Base-by-base conservation (phyloP, 1,284 basidiomycete genomes). In the Ganoderma meredithae region DNA sequence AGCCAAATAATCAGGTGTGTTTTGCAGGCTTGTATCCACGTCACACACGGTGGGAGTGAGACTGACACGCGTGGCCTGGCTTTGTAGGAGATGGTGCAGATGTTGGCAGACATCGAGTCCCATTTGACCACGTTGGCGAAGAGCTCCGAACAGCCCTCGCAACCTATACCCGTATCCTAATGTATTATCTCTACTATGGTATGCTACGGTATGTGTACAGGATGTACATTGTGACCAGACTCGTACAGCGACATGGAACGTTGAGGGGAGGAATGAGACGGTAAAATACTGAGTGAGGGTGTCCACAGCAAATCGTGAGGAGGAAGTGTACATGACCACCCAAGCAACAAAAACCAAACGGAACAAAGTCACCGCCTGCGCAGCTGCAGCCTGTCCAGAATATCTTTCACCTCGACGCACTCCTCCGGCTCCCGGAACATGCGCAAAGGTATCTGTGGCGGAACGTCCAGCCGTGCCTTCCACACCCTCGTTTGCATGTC, bases 1-100 rank as follows among this genome's bases (percentile, higher is more conserved):
- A 99, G 76, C 95, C 96, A 2, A 88, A 88, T 56, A 98, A 96
- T 74, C 78, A 82, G 69, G 95, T 95, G 73, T 62, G 88, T 78
- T 65, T 10, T 3, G 8, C 17, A 3, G 22, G 40, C 43, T 19
- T 53, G 39, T 36, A 39, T 60, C 27, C 66, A 63, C 56, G 33
- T 55, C 49, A 58, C 25, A 8, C n/a, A 6, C 36, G 36, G 36
- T 1, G 12, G 9, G 41, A 22, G 17, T 6, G 49, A 47, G 47
- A 15, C 56, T 49, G 43, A 31, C 25, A 62, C 39, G 19, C 41
- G 27, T 41, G 52, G 52, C 27, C 15, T 15, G 27, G n/a, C 13
- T 2, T 17, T 55, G 1, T 55, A 77, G 76, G 76, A 77, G 72
- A 74, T 77, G 71, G 55, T 66, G 41, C 71, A 74, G 47, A 74